Evolutionary conservation across 2,329 filamentous ascomycete genomes (phyloP).

Genomic region (Apiospora aurea): DNA sequence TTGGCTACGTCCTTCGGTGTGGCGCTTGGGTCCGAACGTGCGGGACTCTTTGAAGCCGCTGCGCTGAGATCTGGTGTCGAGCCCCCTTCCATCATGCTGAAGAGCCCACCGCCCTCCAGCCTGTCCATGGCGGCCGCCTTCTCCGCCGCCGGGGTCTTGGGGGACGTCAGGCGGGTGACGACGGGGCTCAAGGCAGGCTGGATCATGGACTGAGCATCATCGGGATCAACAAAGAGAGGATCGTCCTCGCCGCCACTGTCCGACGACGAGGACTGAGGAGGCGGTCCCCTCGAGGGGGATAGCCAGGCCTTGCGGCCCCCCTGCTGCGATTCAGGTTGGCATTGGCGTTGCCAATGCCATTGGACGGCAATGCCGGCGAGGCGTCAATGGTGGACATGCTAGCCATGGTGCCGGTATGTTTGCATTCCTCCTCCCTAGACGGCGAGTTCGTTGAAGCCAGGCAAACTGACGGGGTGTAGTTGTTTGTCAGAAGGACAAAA

Average conservation of each 20-base stretch:
- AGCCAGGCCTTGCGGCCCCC: constrained; percentile 15
- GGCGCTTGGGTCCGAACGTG: background rate
- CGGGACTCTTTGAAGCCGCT: constrained; percentile 33
- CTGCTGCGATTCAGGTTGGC: background rate
- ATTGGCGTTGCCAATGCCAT: constrained; percentile 2
- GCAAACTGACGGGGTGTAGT: background rate
- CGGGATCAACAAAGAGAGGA: constrained; percentile 52
- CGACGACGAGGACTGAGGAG: constrained; percentile 33
- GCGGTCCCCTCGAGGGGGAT: constrained; percentile 36
- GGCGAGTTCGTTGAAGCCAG: background rate
- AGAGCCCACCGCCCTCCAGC: constrained; percentile 45
- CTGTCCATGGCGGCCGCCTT: constrained; percentile 63
- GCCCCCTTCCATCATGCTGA: constrained; percentile 42
- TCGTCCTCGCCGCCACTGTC: constrained; percentile 40
- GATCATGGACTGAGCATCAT: constrained; percentile 66
- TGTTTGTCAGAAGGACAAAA: background rate
- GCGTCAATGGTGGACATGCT: constrained; percentile 9
- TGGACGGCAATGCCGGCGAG: constrained; percentile 6
- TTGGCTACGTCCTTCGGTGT: constrained; percentile 25
- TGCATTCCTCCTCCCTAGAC: constrained; percentile 3
- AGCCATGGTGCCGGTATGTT: constrained; percentile 10
- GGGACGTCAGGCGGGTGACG: constrained; percentile 62
- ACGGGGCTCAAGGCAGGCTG: constrained; percentile 64
- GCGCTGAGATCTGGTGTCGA: constrained; percentile 26
- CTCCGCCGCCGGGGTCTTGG: constrained; percentile 63